These are phyloP conservation scores for Tuber aestivum DNA, from an alignment of 495 filamentous ascomycete species.

Conservation along the genomic window DNA sequence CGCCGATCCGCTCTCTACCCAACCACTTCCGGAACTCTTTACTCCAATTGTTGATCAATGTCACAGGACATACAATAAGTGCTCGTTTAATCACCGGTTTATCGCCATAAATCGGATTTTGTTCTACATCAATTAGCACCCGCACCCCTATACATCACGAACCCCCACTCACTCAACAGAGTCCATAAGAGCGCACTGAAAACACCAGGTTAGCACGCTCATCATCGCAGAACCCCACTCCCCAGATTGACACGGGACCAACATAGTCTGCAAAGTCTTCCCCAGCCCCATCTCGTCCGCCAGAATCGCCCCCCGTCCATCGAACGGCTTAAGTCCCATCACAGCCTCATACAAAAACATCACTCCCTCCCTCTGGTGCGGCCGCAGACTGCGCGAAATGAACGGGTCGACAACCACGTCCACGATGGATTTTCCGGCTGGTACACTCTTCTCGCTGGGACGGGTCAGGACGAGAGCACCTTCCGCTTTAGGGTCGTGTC, in stretches of 20 bases:
- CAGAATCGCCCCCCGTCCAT: conserved; percentile 68
- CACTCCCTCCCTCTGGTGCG: conserved; percentile 72
- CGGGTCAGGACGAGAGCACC: conserved; percentile 67
- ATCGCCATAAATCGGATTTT: conserved; percentile 63
- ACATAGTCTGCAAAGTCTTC: conserved; percentile 73
- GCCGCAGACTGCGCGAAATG: conserved; percentile 59
- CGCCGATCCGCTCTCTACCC: conserved; percentile 68
- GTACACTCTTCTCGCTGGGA: conserved; percentile 11
- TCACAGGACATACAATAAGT: conserved; percentile 74
- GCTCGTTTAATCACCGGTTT: conserved; percentile 64
- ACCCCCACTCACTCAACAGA: conserved; percentile 49
- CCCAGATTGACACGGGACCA: conserved; percentile 3
- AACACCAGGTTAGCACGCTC: conserved; percentile 6
- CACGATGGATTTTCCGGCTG: conserved; percentile 58
- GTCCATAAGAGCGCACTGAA: conserved; percentile 63
- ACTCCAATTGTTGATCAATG: conserved; percentile 72
- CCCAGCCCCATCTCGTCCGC: conserved; percentile 82
- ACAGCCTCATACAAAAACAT: conserved; percentile 78
- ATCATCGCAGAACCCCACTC: background rate
- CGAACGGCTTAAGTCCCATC: conserved; percentile 68
- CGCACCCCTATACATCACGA: background rate
- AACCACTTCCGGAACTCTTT: conserved; percentile 79
- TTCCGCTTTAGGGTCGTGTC: conserved; percentile 59
- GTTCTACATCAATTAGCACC: conserved; percentile 45
- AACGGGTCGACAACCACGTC: conserved; percentile 77